Percentiles rank a stretch among this genome's conserved stretches.
Evolutionary conservation across 352 stramenopile species (phyloP).

Genomic region (Poterioochromonas sp.): DNA sequence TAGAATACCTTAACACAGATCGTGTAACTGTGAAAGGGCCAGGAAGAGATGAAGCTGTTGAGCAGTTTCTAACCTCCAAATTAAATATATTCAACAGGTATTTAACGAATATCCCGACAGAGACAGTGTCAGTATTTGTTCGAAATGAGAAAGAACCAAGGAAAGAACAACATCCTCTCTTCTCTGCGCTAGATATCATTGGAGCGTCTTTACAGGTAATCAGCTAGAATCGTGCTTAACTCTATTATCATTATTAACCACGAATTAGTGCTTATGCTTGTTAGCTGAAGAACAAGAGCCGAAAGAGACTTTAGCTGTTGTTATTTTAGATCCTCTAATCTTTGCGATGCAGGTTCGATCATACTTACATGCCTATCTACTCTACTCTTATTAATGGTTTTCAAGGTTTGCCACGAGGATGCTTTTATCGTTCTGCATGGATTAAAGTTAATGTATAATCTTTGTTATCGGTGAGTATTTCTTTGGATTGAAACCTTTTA

Average conservation of each 20-base stretch:
- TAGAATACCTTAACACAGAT: slow-evolving; percentile 21
- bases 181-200: neutral
- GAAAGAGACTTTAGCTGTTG: neutral
- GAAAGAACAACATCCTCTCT: neutral
- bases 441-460: slow-evolving; percentile 25
- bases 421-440: neutral
- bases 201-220: neutral
- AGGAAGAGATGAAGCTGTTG: neutral
- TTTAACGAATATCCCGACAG: neutral
- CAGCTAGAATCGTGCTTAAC: neutral
- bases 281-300: slow-evolving; percentile 11
- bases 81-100: slow-evolving; percentile 14
- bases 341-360: slow-evolving; percentile 5
- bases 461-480: slow-evolving; percentile 24
- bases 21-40: neutral
- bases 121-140: slow-evolving; percentile 4
- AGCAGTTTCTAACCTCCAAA: neutral
- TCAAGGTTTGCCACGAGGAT: slow-evolving; percentile 26
- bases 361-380: neutral
- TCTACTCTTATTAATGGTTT: neutral
- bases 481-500: too few relatives aligned
- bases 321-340: slow-evolving; percentile 9
- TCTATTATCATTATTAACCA: neutral
- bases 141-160: neutral
- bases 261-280: slow-evolving; percentile 28